Evolutionary conservation across 148 eudicot species (phyloP).

Genomic region (Suaeda aralocaspica): DNA sequence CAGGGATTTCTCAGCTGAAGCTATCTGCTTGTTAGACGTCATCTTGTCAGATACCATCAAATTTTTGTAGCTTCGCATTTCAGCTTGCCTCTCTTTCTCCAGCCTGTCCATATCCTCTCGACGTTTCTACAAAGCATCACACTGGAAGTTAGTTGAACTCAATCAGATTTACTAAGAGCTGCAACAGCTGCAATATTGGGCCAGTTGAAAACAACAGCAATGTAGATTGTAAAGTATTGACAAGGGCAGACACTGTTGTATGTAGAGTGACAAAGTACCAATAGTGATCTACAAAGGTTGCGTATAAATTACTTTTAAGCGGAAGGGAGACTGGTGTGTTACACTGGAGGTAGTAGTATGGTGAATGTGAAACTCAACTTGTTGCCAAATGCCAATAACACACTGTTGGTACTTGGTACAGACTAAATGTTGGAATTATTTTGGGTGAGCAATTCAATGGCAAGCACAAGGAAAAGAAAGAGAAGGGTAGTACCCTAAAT

Average conservation of each 20-base stretch:
- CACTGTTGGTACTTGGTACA: too few relatives aligned
- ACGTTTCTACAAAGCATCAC: constrained; percentile 55
- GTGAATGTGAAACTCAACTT: too few relatives aligned
- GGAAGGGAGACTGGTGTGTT: too few relatives aligned
- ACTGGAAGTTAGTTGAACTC: neutral
- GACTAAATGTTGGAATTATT: too few relatives aligned
- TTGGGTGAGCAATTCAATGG: neutral
- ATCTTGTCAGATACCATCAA: constrained; percentile 94
- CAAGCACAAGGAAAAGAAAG: too few relatives aligned
- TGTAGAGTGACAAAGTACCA: neutral
- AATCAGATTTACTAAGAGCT: neutral
- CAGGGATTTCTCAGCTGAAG: constrained; percentile 69
- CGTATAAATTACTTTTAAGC: too few relatives aligned
- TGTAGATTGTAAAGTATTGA: too few relatives aligned
- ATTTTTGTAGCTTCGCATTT: constrained; percentile 91
- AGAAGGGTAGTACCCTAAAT: too few relatives aligned
- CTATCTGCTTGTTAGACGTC: constrained; percentile 96
- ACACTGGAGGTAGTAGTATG: too few relatives aligned
- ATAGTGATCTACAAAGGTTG: neutral
- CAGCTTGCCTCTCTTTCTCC: constrained; percentile 88
- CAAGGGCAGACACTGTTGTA: neutral
- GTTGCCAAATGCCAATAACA: too few relatives aligned
- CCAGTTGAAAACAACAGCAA: neutral
- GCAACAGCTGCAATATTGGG: neutral
- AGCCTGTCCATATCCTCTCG: constrained; percentile 86